These are phyloP conservation scores for Juncus inflexus DNA, from an alignment of 176 grass and related monocot species.

Conservation along the genomic window DNA sequence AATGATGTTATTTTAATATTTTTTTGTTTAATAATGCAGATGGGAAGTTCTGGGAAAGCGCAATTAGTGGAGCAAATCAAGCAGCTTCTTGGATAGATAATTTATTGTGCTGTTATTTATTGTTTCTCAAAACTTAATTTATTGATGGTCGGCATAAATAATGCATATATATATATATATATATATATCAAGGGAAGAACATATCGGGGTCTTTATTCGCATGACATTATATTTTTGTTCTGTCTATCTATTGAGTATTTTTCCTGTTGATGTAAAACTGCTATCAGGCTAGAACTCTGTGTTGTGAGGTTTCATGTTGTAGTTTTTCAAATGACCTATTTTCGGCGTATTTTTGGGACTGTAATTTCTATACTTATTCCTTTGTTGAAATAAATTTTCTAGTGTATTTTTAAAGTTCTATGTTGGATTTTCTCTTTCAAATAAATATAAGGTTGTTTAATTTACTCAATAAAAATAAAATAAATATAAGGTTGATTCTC, in stretches of 20 bases:
- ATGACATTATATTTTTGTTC: conserved; percentile 15
- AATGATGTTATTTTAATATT: conserved; percentile 9
- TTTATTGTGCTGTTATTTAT: conserved; percentile 3
- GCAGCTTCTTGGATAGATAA: conserved; percentile 52
- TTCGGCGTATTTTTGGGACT: neutral
- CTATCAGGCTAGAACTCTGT: conserved; percentile 11
- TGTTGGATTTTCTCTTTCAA: no score
- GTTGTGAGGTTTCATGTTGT: conserved; percentile 17
- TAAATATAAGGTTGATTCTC: no score
- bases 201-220: neutral
- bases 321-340: conserved; percentile 5
- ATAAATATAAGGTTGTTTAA: no score
- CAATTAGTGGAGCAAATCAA: conserved; percentile 59
- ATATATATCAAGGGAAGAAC: no score
- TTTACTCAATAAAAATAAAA: no score
- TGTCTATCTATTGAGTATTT: conserved; percentile 25
- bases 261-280: conserved; percentile 12
- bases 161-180: no score
- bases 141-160: conserved; percentile 4
- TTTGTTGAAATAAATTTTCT: no score
- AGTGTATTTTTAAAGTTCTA: no score
- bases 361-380: conserved; percentile 1
- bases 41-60: conserved; percentile 63
- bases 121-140: conserved; percentile 16
- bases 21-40: conserved; percentile 51